Evolutionary conservation across 2,329 filamentous ascomycete species (phyloP).

Genomic region (Fusarium fracticaudum): DNA sequence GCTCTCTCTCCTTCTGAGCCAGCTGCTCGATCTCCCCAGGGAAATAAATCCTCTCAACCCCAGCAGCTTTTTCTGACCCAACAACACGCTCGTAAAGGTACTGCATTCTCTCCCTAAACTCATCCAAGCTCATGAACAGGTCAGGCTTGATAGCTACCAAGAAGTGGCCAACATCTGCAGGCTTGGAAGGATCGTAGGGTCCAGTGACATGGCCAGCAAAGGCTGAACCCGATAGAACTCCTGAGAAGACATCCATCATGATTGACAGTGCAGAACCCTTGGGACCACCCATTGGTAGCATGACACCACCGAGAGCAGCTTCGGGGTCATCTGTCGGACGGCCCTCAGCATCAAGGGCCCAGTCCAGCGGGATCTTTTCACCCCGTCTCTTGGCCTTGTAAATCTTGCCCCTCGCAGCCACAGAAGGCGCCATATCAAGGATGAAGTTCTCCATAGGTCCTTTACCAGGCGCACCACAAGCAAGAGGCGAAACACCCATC

Average conservation of each 20-base stretch:
- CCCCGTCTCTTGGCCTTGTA: slow-evolving; percentile 74
- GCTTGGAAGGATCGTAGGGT: slow-evolving; percentile 76
- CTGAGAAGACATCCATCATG: slow-evolving; percentile 92
- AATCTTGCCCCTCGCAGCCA: slow-evolving; percentile 77
- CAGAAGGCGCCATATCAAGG: slow-evolving; percentile 77
- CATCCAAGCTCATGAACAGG: slow-evolving; percentile 75
- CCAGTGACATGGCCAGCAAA: slow-evolving; percentile 81
- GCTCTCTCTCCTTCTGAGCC: slow-evolving; percentile 59
- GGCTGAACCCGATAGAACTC: slow-evolving; percentile 78
- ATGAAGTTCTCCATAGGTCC: slow-evolving; percentile 68
- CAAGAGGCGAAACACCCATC: slow-evolving; percentile 78
- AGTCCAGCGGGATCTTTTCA: slow-evolving; percentile 75
- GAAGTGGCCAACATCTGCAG: slow-evolving; percentile 79
- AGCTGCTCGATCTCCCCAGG: slow-evolving; percentile 71
- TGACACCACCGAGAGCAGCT: slow-evolving; percentile 77
- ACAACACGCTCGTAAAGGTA: slow-evolving; percentile 64
- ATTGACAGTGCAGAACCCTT: slow-evolving; percentile 81
- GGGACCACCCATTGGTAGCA: slow-evolving; percentile 87
- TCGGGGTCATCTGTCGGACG: slow-evolving; percentile 75
- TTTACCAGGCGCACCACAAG: slow-evolving; percentile 76
- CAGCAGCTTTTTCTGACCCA: slow-evolving; percentile 62
- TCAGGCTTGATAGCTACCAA: slow-evolving; percentile 78
- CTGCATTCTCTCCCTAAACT: slow-evolving; percentile 72
- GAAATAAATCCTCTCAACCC: slow-evolving; percentile 68
- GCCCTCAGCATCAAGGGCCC: slow-evolving; percentile 79